Percentiles rank a stretch among this genome's conserved stretches.
phyloP scores from a whole-genome alignment of 2,329 filamentous ascomycete genomes.

The Xylaria digitata region DNA sequence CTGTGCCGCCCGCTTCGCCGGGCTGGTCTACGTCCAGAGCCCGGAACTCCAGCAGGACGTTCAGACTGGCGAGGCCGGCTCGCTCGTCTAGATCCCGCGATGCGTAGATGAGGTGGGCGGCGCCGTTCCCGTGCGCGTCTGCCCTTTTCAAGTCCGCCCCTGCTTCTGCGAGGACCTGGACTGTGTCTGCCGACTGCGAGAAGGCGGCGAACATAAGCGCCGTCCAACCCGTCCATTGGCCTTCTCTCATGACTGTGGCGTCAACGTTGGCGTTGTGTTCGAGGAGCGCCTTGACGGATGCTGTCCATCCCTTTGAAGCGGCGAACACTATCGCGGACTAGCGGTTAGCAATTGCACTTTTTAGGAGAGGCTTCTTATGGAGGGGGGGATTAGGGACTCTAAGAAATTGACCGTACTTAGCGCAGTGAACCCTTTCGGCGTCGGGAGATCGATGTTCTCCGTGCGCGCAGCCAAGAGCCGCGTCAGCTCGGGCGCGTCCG shows the following conservation, averaged over 20 bases:
- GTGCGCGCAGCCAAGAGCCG: constrained; percentile 14
- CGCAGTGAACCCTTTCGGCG: background rate
- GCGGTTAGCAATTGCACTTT: background rate
- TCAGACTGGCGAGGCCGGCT: constrained; percentile 5
- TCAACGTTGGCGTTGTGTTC: constrained; percentile 23
- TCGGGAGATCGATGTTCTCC: constrained; percentile 1
- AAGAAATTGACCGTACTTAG: too few species aligned
- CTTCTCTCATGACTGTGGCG: background rate
- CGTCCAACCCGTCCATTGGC: constrained; percentile 7
- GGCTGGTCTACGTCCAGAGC: constrained; percentile 12
- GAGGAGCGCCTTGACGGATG: constrained; percentile 9
- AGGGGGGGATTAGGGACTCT: too few species aligned
- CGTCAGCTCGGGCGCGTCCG: background rate
- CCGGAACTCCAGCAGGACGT: constrained; percentile 14
- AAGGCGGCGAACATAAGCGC: constrained; percentile 19
- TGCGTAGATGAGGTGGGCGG: constrained; percentile 12
- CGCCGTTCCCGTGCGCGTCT: background rate
- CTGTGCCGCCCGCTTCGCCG: constrained; percentile 11
- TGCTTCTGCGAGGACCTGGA: constrained; percentile 15
- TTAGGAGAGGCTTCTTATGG: background rate
- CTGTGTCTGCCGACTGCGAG: constrained; percentile 7
- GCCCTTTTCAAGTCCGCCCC: constrained; percentile 14
- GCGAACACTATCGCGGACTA: background rate
- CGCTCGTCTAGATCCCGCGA: background rate
- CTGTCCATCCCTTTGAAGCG: constrained; percentile 18